Evolutionary conservation across 768 basidiomycete species (phyloP), one percentile per base, ranked within the genome.

Genomic region (Kwoniella sp.): DNA sequence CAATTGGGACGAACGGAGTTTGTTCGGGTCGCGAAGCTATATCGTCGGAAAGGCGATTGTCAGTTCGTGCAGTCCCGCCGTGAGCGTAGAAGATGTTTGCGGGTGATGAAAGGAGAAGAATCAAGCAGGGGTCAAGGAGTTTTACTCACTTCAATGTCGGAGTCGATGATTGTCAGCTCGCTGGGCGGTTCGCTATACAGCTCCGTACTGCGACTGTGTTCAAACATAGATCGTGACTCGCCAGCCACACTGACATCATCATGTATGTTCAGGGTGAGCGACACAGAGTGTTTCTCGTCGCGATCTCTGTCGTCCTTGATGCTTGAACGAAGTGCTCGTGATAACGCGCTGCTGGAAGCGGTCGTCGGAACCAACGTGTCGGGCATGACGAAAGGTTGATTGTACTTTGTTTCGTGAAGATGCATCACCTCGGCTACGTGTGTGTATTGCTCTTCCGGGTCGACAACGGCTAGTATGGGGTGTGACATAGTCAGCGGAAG

Each of bases 11-110:
- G 69, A 65, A 31, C 69, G 66, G 1, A 78, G 56, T 34, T 67
- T 63, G 2, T 50, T 52, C n/a, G 74, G 74, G 28, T 70, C 70
- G 15, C 74, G 68, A n/a, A 78, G 70, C 74, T 77, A 52, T 45
- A 34, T 11, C 47, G 17, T 48, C 47, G 26, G 20, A 23, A 28
- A 12, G 50, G 20, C 26, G 25, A 26, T 4, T 23, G 50, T 51
- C 23, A 51, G 50, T 45, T 8, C 17, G 15, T 45, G 4, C 17
- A 11, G 41, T 11, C 20, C 20, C 20, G 34, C 7, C 34, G 17
- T 7, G 22, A 8, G 28, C 15, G 29, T 50, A 25, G 34, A 15
- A n/a, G n/a, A n/a, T n/a, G n/a, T 47, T 34, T 57, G 48, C 17
- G 55, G 34, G 38, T 2, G 30, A 58, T 26, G 8, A 15, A 38